These are phyloP conservation scores for Amoebophrya sp. DNA, from an alignment of 169 alveolate species.

Conservation along the genomic window DNA sequence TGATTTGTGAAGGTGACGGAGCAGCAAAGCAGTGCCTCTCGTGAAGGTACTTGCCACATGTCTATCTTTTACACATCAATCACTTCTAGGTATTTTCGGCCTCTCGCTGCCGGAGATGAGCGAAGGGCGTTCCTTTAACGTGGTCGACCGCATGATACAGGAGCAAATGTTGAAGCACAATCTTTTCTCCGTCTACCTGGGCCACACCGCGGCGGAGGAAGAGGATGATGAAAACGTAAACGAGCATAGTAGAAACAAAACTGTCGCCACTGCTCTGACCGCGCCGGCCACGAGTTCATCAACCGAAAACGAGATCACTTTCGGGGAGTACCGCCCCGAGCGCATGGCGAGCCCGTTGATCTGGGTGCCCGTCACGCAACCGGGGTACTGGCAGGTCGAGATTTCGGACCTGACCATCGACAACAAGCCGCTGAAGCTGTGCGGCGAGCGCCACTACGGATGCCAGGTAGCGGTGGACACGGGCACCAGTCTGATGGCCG, in stretches of 20 bases:
- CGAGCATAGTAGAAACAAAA: too few species aligned
- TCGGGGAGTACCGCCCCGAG: conserved; percentile 47
- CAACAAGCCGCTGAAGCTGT: conserved; percentile 38
- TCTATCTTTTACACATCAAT: too few species aligned
- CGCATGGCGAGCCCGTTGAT: conserved; percentile 33
- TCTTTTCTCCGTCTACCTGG: not conserved
- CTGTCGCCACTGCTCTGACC: too few species aligned
- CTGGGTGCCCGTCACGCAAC: conserved; percentile 39
- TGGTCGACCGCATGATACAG: not conserved
- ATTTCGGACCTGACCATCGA: conserved; percentile 40
- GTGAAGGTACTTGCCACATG: too few species aligned
- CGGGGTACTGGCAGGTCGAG: conserved; percentile 42
- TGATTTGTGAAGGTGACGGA: too few species aligned
- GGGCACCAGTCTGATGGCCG: conserved; percentile 39
- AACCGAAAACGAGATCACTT: conserved; percentile 36
- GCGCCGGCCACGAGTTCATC: not conserved
- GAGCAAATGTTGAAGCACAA: not conserved
- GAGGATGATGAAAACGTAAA: not conserved
- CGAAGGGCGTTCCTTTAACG: not conserved
- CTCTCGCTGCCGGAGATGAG: not conserved
- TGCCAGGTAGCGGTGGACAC: conserved; percentile 53
- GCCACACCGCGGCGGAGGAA: not conserved
- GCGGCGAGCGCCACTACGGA: conserved; percentile 42
- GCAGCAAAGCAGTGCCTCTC: too few species aligned
- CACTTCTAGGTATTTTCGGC: not conserved